phyloP scores from a whole-genome alignment of 169 alveolate species.

The Cryptosporidium canis region DNA sequence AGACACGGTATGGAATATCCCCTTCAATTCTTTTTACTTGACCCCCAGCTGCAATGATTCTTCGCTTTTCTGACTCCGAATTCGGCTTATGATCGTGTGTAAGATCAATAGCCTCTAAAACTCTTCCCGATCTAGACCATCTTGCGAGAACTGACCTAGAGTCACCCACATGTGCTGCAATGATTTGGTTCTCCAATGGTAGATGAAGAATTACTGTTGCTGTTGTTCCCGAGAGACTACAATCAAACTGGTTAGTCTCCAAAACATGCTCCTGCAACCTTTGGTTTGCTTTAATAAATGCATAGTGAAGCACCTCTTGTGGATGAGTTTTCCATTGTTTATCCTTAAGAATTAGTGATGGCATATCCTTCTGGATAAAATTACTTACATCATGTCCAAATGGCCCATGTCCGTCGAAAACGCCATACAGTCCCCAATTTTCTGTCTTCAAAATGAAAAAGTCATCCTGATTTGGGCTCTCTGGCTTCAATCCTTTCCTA shows the following conservation, averaged over 20 bases:
- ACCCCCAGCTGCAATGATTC: constrained; percentile 87
- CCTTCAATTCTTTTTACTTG: constrained; percentile 84
- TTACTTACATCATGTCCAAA: constrained; percentile 87
- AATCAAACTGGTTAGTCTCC: constrained; percentile 79
- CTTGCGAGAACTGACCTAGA: constrained; percentile 86
- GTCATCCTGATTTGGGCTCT: constrained; percentile 90
- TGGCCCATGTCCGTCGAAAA: constrained; percentile 92
- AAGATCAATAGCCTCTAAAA: constrained; percentile 77
- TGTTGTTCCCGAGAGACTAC: constrained; percentile 83
- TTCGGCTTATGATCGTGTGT: constrained; percentile 87
- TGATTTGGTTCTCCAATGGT: constrained; percentile 74
- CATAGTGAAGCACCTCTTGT: constrained; percentile 77
- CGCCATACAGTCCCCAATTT: constrained; percentile 82
- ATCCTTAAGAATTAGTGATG: constrained; percentile 72
- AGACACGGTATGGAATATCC: constrained; percentile 87
- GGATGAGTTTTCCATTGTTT: constrained; percentile 74
- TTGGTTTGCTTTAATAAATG: constrained; percentile 77
- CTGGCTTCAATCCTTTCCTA: constrained; percentile 88
- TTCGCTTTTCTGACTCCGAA: constrained; percentile 81
- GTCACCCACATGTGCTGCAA: constrained; percentile 88
- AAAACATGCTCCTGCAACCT: constrained; percentile 75
- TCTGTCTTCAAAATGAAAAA: constrained; percentile 79
- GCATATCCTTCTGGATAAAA: constrained; percentile 82
- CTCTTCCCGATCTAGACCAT: constrained; percentile 75
- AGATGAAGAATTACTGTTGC: constrained; percentile 78